Evolutionary conservation across 306 rosid species (phyloP), one percentile per base, ranked within the genome.

Genomic region (Begonia peltatifolia): DNA sequence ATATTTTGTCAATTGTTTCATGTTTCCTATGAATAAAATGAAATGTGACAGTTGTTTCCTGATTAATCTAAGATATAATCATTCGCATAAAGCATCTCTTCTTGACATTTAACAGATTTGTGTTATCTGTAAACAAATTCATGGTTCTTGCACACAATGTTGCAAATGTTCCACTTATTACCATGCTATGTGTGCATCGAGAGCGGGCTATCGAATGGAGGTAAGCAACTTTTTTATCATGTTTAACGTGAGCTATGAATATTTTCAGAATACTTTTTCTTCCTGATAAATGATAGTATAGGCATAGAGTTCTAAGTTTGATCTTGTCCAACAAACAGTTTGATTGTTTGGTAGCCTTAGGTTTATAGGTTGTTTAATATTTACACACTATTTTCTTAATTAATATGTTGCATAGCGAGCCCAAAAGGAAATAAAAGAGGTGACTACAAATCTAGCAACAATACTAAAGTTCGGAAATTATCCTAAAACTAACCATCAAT

Each of bases 161-260:
- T 81, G 96, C 93, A 92, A 78, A 66, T 92, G 99, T 52, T 92
- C 99, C 42, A 92, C 99, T 71, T 92, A 92, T 84, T 92, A 81
- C 73, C 99, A 92, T 73, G 96, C 99, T 61, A 92, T 87, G 96
- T 92, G 99, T 74, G 99, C 99, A 54, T 92, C 99, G 66, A 79
- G 99, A 60, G 96, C 99, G 20, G 99, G 99, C 63, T 92, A 87
- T 68, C 87, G 94, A 25, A 92, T 92, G 99, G 99, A 92, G 94
- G 99, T 87, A 64, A 71, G 84, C 17, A 50, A 30, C 48, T 57
- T 63, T 30, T 61, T 44, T 23, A 50, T 59, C 46, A 47, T 56
- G 61, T 50, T 41, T 30, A 5, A 2, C 38, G 7, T 30, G 38
- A 30, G 1, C 38, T 30, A 30, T 25, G 4, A 25, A 25, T 17